Conservation (phyloP, 2,329 filamentous ascomycete genomes). For the Pleoardoris graminearum region DNA sequence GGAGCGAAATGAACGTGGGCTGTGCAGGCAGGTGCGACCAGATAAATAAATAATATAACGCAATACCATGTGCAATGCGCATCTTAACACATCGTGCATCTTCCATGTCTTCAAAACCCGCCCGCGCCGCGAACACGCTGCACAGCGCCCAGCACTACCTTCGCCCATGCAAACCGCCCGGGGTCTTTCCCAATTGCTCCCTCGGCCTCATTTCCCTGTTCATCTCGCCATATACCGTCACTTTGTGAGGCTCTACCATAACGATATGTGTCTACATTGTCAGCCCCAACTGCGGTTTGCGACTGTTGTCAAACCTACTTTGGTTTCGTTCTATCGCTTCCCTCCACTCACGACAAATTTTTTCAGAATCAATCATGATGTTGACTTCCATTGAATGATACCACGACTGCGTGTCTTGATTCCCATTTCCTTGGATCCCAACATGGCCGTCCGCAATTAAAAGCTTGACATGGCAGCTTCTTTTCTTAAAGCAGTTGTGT, state of each 20-base stretch:
- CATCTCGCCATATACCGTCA: slow-evolving; percentile 67
- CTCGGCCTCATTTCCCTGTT: slow-evolving; percentile 44
- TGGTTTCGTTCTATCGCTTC: slow-evolving; percentile 66
- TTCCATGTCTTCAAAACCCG: slow-evolving; percentile 59
- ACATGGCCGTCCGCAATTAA: slow-evolving; percentile 72
- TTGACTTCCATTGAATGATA: slow-evolving; percentile 80
- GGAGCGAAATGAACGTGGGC: neutral
- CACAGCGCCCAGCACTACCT: slow-evolving; percentile 61
- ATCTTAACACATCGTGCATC: no score
- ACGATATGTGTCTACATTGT: slow-evolving; percentile 53
- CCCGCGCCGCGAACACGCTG: slow-evolving; percentile 61
- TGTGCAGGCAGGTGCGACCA: neutral
- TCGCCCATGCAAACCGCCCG: slow-evolving; percentile 62
- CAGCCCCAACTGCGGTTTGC: neutral
- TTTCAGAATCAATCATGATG: slow-evolving; percentile 68
- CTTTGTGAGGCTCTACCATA: slow-evolving; percentile 59
- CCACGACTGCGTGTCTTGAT: slow-evolving; percentile 81
- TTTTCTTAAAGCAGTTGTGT: slow-evolving; percentile 65
- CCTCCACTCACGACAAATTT: slow-evolving; percentile 66
- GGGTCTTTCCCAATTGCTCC: slow-evolving; percentile 53
- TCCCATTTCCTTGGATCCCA: slow-evolving; percentile 74
- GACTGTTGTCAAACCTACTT: slow-evolving; percentile 37
- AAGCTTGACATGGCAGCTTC: slow-evolving; percentile 77
- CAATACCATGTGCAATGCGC: neutral
- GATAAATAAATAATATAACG: neutral